Evolutionary conservation across 2,329 filamentous ascomycete genomes (phyloP), one percentile per base, ranked within the genome.

Genomic region (Chaetomiaceae sp.): DNA sequence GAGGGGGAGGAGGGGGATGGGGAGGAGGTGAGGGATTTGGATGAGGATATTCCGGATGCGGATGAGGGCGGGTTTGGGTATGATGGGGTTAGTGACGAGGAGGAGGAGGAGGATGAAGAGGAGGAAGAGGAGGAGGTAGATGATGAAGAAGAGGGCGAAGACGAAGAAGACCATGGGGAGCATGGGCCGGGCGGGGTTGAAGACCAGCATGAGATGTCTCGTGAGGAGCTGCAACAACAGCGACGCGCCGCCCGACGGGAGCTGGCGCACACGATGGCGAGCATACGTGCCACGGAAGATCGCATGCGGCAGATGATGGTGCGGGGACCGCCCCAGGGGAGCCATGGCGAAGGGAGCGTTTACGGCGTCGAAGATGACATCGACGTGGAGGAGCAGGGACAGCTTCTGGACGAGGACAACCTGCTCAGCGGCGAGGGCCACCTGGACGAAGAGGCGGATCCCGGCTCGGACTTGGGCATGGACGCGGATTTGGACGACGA

Each of bases 21-120:
- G 53, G 65, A 68, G 56, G 62, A 64, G 49, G 74, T 68, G 47
- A 65, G 72, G 30, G 84, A 88, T 65, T 65, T 88, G 45, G 86
- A 89, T 55, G 83, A 85, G 50, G 84, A 87, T 41, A 82, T 88
- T 15, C 84, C 84, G 1, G 82, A 86, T 58, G 83, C 75, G 3
- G 79, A 79, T 29, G 72, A 68, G 8, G 68, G 63, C 7, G 74
- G 72, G 18, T 76, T 76, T 62, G 71, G 71, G 5, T 69, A 78
- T 42, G 72, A 70, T 27, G 67, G 63, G 39, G 67, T 68, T 4
- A 67, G 69, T 0, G 68, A 72, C 0, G 66, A 68, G 0, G 65
- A 65, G 0, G 69, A 68, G 0, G 65, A 65, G 0, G 65, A 67
- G 0, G 63, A 68, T 0, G 67, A 71, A 9, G 63, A 65, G 0